phyloP scores from a whole-genome alignment of 2,329 filamentous ascomycete genomes.

The Pyricularia grisea region DNA sequence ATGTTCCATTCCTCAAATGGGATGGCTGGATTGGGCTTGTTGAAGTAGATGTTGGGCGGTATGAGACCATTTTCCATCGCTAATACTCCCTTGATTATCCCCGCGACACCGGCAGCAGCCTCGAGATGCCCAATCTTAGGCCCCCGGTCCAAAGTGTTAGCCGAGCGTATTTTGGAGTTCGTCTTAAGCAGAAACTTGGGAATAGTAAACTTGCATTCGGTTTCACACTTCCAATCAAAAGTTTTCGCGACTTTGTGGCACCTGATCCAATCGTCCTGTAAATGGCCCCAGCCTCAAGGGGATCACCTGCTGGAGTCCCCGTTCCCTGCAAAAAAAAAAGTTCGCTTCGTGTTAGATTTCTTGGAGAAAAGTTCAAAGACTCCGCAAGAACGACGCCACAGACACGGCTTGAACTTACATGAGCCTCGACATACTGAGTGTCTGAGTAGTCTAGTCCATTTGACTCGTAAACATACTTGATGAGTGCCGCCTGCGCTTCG shows the following conservation, averaged over 20 bases:
- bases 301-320: conserved; percentile 45
- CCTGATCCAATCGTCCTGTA: conserved; percentile 20
- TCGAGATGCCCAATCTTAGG: conserved; percentile 35
- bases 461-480: conserved; percentile 30
- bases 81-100: conserved; percentile 23
- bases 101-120: conserved; percentile 16
- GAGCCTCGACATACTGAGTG: conserved; percentile 35
- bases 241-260: conserved; percentile 10
- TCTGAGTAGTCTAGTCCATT: conserved; percentile 27
- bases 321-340: conserved; percentile 34
- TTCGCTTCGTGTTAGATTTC: too few species aligned
- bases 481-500: conserved; percentile 36
- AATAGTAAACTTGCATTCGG: conserved; percentile 15
- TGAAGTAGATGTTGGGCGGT: conserved; percentile 22
- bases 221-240: conserved; percentile 26
- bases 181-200: too few species aligned
- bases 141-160: too few species aligned
- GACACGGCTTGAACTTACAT: too few species aligned
- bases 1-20: conserved; percentile 15
- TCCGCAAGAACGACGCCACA: too few species aligned
- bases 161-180: too few species aligned
- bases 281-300: conserved; percentile 39
- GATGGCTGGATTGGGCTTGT: conserved; percentile 20
- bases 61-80: conserved; percentile 20
- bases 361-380: too few species aligned